Percentiles rank a stretch among this genome's conserved stretches.
Evolutionary conservation across 1,284 basidiomycete species (phyloP).

Genomic region (Exobasidium cylindrosporum): DNA sequence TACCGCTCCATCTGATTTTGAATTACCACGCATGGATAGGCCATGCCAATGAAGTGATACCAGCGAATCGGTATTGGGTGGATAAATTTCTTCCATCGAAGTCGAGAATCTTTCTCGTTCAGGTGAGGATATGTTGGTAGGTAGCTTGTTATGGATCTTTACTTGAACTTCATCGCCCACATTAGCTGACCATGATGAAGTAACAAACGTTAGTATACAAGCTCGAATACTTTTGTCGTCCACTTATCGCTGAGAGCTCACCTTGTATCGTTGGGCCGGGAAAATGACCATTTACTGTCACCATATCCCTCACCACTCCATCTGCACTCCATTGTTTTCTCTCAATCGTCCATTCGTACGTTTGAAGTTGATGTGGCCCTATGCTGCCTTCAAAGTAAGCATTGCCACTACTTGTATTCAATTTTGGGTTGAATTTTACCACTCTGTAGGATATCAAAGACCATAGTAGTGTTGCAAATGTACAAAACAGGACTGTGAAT

Average conservation of each 20-base stretch:
- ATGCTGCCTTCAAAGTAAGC: not conserved
- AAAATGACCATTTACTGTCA: constrained; percentile 8
- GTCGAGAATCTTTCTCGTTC: constrained; percentile 11
- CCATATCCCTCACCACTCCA: constrained; percentile 8
- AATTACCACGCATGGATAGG: not conserved
- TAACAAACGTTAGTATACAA: too few relatives aligned
- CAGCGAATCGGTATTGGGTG: constrained; percentile 11
- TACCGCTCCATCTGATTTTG: constrained; percentile 3
- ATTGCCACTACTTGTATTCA: not conserved
- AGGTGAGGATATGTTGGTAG: not conserved
- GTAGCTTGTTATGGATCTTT: not conserved
- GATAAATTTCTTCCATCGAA: constrained; percentile 10
- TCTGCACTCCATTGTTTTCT: not conserved
- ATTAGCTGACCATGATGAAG: too few relatives aligned
- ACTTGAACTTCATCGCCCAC: constrained; percentile 8
- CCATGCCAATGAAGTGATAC: constrained; percentile 18
- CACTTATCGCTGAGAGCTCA: not conserved
- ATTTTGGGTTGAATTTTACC: too few relatives aligned
- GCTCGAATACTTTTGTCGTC: too few relatives aligned
- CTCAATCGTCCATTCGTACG: constrained; percentile 6
- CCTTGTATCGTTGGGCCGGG: constrained; percentile 14
- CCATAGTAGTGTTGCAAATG: too few relatives aligned
- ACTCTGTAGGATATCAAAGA: too few relatives aligned
- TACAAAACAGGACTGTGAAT: too few relatives aligned
- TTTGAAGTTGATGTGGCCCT: not conserved